Conservation (phyloP, 1,284 basidiomycete species). For the Ceratobasidium papillatum region DNA sequence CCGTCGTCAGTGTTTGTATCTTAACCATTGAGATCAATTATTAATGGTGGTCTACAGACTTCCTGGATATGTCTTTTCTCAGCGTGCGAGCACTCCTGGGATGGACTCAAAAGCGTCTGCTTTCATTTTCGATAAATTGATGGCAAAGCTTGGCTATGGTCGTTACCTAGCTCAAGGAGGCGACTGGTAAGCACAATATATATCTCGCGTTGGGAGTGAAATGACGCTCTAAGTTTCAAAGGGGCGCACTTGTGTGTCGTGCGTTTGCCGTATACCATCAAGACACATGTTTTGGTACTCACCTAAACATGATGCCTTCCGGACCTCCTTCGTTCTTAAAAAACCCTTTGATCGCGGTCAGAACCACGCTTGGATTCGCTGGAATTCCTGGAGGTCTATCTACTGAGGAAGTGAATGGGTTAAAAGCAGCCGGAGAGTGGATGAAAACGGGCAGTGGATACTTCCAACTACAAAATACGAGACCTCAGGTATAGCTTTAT, state of each 20-base stretch:
- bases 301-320: conserved; percentile 40
- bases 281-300: conserved; percentile 42
- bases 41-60: conserved; percentile 29
- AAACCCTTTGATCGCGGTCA: conserved; percentile 42
- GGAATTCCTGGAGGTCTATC: conserved; percentile 44
- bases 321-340: conserved; percentile 14
- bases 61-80: conserved; percentile 45
- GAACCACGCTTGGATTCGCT: conserved; percentile 37
- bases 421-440: conserved; percentile 34
- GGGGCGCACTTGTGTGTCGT: conserved; percentile 43
- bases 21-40: background rate
- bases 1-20: conserved; percentile 41
- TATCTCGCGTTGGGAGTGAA: background rate
- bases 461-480: conserved; percentile 42
- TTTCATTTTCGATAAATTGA: conserved; percentile 44
- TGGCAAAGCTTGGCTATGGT: conserved; percentile 44
- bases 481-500: conserved; percentile 42
- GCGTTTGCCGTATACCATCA: conserved; percentile 43
- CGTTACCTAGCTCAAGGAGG: conserved; percentile 46
- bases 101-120: conserved; percentile 41
- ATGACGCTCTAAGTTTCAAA: background rate
- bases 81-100: conserved; percentile 43
- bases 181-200: conserved; percentile 41
- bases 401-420: conserved; percentile 40
- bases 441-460: conserved; percentile 36